Percentiles rank a stretch among this genome's conserved stretches.
Conservation (phyloP, 257 asterid species). For the Solanum stenotomum region DNA sequence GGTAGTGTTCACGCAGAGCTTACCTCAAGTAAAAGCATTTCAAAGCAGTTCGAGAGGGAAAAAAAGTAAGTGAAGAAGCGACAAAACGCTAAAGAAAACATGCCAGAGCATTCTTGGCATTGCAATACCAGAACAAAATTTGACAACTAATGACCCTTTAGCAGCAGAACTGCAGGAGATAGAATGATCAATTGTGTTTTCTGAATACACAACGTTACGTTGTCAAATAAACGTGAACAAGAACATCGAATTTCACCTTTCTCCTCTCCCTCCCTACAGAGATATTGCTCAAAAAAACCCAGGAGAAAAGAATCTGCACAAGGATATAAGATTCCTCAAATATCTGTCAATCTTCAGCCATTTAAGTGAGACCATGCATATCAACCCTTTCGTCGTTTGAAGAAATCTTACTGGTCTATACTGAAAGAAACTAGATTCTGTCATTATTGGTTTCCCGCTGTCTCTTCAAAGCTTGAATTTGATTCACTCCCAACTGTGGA, state of each 20-base stretch:
- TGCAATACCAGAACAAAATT: background rate
- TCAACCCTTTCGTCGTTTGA: background rate
- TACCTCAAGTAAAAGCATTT: background rate
- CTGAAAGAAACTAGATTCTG: conserved; percentile 12
- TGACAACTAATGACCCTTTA: background rate
- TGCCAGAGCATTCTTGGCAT: background rate
- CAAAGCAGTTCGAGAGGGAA: background rate
- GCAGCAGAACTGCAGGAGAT: background rate
- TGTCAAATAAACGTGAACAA: background rate
- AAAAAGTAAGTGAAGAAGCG: background rate
- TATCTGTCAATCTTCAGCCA: background rate
- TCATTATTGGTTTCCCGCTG: conserved; percentile 31
- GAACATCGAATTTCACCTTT: background rate
- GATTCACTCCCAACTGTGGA: conserved; percentile 18
- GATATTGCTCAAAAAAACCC: background rate
- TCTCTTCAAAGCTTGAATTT: conserved; percentile 18
- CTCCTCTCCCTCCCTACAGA: background rate
- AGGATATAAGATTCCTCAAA: background rate
- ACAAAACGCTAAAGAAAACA: background rate
- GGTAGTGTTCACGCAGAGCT: background rate
- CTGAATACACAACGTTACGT: background rate
- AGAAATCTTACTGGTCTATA: background rate
- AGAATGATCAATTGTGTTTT: background rate
- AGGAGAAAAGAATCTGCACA: background rate
- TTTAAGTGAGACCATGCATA: background rate